A percentile compares a stretch with the other conserved stretches of the same genome.
Conservation (phyloP, 257 asterid genomes). For the Nemophila menziesii region DNA sequence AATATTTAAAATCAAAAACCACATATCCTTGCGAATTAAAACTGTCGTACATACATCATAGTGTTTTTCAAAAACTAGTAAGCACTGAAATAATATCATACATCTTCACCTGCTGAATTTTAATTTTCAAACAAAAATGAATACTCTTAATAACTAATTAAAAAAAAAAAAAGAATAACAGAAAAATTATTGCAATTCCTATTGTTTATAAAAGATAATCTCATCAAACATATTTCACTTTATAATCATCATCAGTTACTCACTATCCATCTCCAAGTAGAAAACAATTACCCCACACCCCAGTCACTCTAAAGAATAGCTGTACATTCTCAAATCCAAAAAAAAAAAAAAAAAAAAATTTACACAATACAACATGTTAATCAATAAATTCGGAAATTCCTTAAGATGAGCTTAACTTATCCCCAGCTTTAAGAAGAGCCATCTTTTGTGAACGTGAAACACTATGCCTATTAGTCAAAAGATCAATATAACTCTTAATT, state of each 20-base stretch:
- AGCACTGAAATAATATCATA: background rate
- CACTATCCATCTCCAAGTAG: background rate
- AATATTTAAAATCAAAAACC: too few species aligned
- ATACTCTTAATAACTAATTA: background rate
- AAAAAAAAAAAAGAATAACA: background rate
- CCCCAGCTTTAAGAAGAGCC: constrained; percentile 40
- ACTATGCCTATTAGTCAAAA: constrained; percentile 53
- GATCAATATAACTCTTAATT: constrained; percentile 52
- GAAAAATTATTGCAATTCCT: background rate
- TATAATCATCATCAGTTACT: too few species aligned
- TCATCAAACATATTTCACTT: background rate
- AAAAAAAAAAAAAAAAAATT: too few species aligned
- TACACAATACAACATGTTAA: constrained; percentile 4
- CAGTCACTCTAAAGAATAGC: constrained; percentile 15
- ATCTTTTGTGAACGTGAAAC: constrained; percentile 56
- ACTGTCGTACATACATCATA: background rate
- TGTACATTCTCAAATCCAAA: too few species aligned
- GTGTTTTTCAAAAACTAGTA: background rate
- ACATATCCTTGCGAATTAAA: too few species aligned
- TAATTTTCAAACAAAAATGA: background rate
- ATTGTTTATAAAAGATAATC: constrained; percentile 8
- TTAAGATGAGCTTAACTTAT: constrained; percentile 29
- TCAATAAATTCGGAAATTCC: background rate
- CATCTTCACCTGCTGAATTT: background rate
- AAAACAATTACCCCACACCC: background rate